Conservation (phyloP, 345 rosid species). For the Eucalyptus microcorys region DNA sequence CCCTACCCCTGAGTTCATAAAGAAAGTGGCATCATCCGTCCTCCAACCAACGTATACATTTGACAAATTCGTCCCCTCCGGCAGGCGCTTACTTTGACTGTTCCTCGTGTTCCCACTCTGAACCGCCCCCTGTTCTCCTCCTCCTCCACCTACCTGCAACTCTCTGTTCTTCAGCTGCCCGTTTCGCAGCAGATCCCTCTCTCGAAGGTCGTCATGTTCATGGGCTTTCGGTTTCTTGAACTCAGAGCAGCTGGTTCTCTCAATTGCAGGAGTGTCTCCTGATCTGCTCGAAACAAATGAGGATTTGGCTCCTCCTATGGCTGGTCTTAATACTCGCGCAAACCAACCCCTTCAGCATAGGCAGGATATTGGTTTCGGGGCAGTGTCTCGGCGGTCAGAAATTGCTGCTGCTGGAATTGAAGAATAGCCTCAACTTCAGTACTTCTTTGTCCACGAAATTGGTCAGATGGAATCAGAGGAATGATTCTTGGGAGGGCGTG, state of each 20-base stretch:
- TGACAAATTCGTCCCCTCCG: background rate
- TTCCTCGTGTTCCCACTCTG: background rate
- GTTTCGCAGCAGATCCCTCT: background rate
- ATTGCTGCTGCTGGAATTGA: constrained; percentile 8
- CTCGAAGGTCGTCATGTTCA: background rate
- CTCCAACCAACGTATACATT: background rate
- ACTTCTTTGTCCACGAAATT: background rate
- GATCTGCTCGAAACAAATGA: constrained; percentile 2
- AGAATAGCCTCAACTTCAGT: background rate
- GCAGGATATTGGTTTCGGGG: constrained; percentile 1
- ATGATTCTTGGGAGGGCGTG: constrained; percentile 26
- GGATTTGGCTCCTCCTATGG: background rate
- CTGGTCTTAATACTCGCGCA: background rate
- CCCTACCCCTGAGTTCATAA: background rate
- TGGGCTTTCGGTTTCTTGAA: background rate
- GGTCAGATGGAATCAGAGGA: constrained; percentile 4
- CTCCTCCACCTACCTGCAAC: background rate
- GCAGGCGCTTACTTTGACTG: background rate
- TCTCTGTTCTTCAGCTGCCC: background rate
- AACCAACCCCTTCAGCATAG: background rate
- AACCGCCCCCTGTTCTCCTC: background rate
- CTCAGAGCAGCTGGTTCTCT: background rate
- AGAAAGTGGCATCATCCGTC: background rate
- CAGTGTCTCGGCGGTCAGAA: constrained; percentile 16
- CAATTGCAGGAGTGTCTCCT: rapidly evolving